A percentile compares a stretch with the other conserved stretches of the same genome.
phyloP scores from a whole-genome alignment of 192 early-diverging fungal species.

The Entomortierella lignicola region DNA sequence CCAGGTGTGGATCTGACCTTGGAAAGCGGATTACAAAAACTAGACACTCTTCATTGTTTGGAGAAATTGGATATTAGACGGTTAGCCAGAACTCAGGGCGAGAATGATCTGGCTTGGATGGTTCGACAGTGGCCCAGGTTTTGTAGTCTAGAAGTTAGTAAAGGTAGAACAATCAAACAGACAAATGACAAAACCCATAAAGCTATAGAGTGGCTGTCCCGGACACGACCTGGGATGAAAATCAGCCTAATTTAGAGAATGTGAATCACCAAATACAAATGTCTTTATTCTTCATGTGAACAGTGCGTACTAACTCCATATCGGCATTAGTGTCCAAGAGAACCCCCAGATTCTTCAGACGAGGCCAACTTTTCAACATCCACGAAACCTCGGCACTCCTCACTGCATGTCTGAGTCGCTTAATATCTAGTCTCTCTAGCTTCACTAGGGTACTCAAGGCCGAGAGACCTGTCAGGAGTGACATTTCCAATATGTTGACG shows the following conservation, averaged over 20 bases:
- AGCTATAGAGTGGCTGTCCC: slow-evolving; percentile 47
- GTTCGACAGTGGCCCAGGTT: slow-evolving; percentile 25
- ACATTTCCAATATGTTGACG: slow-evolving; percentile 38
- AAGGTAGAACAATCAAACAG: neutral
- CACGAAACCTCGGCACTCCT: slow-evolving; percentile 21
- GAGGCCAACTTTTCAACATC: slow-evolving; percentile 32
- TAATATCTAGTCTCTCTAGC: slow-evolving; percentile 25
- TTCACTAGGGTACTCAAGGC: slow-evolving; percentile 4
- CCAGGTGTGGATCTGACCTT: slow-evolving; percentile 36
- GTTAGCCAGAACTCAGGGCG: neutral
- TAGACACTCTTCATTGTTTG: slow-evolving; percentile 19
- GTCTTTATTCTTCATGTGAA: neutral
- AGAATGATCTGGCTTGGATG: slow-evolving; percentile 39
- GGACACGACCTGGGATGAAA: slow-evolving; percentile 26
- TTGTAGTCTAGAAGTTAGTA: slow-evolving; percentile 11
- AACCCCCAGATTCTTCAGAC: slow-evolving; percentile 15
- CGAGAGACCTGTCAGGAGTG: slow-evolving; percentile 31
- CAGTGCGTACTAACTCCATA: slow-evolving; percentile 12
- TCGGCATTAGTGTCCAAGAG: slow-evolving; percentile 22
- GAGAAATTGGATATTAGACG: slow-evolving; percentile 27
- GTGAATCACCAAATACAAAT: slow-evolving; percentile 23
- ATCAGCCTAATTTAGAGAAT: slow-evolving; percentile 13
- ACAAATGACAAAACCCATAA: slow-evolving; percentile 20
- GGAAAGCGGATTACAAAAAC: slow-evolving; percentile 17
- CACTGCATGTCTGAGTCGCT: slow-evolving; percentile 30